Evolutionary conservation across 441 rosid genomes (phyloP), one percentile per base, ranked within the genome.

Genomic region (Euphorbia schlechtendalii): DNA sequence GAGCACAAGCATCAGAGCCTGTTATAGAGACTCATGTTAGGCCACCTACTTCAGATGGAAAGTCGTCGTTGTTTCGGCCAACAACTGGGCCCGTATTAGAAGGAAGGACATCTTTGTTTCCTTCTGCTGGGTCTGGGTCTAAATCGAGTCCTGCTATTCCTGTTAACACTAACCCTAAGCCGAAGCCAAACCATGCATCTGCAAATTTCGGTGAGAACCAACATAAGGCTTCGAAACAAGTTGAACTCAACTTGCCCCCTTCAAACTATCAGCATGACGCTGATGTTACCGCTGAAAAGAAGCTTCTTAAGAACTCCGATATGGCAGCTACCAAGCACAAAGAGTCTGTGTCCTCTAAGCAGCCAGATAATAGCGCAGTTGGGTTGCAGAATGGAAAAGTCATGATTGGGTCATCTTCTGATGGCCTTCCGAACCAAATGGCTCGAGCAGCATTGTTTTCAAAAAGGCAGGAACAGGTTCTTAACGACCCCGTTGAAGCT

Each of bases 191-290:
- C 67, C 70, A 71, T 25, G 65, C 69, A 36, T 72, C 76, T 25
- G 70, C 74, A 72, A 81, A 67, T 56, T 68, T 32, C n/a, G 46
- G 60, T 2, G 88, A 77, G 73, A 59, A 75, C 46, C 82, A 75
- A 64, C 72, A 65, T 66, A 87, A 76, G 80, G 81, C 76, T 57
- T 43, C 75, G 24, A 87, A 78, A 79, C 92, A 81, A 65, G 91
- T 89, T 64, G 95, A 92, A 58, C 71, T 89, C 78, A 89, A 86
- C 71, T 82, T 88, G 66, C 85, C 90, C 61, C 89, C 92, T 54
- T 78, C 84, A 24, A 74, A 65, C 59, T 76, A 69, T 63, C 88
- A 78, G 49, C 77, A 71, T 49, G 80, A 71, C 73, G 62, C 79
- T 51, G 76, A 79, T 60, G 67, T 68, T 70, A 66, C 65, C 65